Percentiles rank a stretch among this genome's conserved stretches.
phyloP scores from a whole-genome alignment of 129 eudicot genomes.

The Arctium lappa region DNA sequence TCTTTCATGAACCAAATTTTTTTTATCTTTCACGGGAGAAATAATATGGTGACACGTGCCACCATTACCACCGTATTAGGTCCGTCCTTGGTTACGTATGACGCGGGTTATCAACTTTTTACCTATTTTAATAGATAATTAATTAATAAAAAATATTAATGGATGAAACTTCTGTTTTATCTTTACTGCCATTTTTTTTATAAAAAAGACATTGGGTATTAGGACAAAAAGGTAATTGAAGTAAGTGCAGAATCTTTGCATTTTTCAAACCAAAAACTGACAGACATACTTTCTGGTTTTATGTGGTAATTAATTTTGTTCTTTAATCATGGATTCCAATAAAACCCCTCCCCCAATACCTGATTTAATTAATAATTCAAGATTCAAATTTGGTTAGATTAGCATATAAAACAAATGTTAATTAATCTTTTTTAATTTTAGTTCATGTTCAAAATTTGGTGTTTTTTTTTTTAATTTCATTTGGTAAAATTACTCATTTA shows the following conservation, averaged over 20 bases:
- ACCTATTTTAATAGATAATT: too few species aligned
- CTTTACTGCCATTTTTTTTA: constrained; percentile 17
- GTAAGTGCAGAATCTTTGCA: constrained; percentile 34
- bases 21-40: too few species aligned
- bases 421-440: too few species aligned
- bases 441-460: too few species aligned
- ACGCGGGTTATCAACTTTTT: too few species aligned
- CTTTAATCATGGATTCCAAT: constrained; percentile 22
- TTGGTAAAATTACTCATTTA: too few species aligned
- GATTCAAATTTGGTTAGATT: neutral
- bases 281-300: constrained; percentile 37
- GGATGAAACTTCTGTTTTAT: constrained; percentile 39
- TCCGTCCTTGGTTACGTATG: too few species aligned
- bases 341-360: neutral
- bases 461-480: too few species aligned
- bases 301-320: constrained; percentile 29
- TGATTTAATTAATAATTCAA: neutral
- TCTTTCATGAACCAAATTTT: too few species aligned
- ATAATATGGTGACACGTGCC: too few species aligned
- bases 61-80: too few species aligned
- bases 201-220: constrained; percentile 2
- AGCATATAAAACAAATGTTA: too few species aligned
- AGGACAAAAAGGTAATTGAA: constrained; percentile 35
- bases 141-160: neutral
- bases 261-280: constrained; percentile 31